Evolutionary conservation across 2,329 filamentous ascomycete species (phyloP).

Genomic region (Fusarium oligoseptatum): DNA sequence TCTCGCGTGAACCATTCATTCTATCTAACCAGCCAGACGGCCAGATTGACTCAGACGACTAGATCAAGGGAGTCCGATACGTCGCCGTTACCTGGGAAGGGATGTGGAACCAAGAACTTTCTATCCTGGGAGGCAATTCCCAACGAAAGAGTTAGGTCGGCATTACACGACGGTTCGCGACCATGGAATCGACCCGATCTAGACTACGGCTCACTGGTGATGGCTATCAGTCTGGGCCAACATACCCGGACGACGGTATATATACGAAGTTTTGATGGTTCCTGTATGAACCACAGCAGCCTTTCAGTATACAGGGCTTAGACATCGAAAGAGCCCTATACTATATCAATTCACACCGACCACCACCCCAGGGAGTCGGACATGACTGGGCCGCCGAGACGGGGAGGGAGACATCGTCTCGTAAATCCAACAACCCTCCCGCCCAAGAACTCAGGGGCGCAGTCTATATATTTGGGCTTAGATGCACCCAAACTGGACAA

Average conservation of each 20-base stretch:
- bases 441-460: background rate
- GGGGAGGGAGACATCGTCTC: background rate
- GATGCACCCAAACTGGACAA: no score
- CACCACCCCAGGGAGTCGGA: background rate
- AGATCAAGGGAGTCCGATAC: no score
- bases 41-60: no score
- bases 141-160: background rate
- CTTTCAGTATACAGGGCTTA: background rate
- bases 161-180: background rate
- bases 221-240: no score
- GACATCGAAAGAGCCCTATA: background rate
- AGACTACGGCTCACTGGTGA: background rate
- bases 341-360: background rate
- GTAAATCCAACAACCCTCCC: background rate
- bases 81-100: background rate
- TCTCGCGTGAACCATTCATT: background rate
- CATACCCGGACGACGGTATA: background rate
- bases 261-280: background rate
- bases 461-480: background rate
- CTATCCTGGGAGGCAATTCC: background rate
- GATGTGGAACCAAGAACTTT: background rate
- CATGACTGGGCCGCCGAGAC: background rate
- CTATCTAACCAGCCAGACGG: background rate
- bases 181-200: background rate
- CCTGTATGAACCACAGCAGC: background rate